Base-by-base conservation (phyloP, 768 basidiomycete genomes). In the Cubamyces sp. region DNA sequence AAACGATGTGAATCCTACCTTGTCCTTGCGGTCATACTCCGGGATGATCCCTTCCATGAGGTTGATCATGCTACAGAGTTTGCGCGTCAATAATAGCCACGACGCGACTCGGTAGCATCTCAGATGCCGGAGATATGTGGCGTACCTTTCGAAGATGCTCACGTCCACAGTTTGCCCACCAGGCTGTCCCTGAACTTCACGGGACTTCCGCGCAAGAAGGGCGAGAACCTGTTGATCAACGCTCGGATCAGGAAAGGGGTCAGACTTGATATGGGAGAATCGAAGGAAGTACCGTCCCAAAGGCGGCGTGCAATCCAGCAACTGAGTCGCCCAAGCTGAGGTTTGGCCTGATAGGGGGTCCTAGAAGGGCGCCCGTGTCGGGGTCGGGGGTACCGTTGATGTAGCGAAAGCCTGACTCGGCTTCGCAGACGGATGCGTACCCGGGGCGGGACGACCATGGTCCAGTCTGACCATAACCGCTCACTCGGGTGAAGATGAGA, bases 401-500 rank as follows among this genome's bases (percentile, higher is more conserved):
- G 69, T 84, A 87, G 3, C 88, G 79, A 71, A 90, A 90, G 3
- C 88, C 87, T 2, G 87, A 86, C 62, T 90, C 87, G 0, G 87
- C 88, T 74, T 90, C 88, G 64, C 88, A 90, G 3, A 90, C 87
- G 5, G 88, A 87, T 2, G 88, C 87, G 63, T 86, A 90, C 19
- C 88, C 87, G 5, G 87, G 87, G 12, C 87, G 81, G 19, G 82
- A 79, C 0, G 85, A 80, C 88, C 87, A 90, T 21, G 88, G 87
- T 1, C 88, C 88, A 0, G 86, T 88, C 67, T 90, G 88, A 3
- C 88, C 88, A 65, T 88, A 90, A 8, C 88, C 88, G 64, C 87
- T 87, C 21, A 90, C 86, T 64, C 95, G 92, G 7, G 94, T 96
- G 70, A 92, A 95, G 68, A 98, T 92, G 60, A 98, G 82, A 54